Conservation (phyloP, 768 basidiomycete genomes). For the Mycena rosella region DNA sequence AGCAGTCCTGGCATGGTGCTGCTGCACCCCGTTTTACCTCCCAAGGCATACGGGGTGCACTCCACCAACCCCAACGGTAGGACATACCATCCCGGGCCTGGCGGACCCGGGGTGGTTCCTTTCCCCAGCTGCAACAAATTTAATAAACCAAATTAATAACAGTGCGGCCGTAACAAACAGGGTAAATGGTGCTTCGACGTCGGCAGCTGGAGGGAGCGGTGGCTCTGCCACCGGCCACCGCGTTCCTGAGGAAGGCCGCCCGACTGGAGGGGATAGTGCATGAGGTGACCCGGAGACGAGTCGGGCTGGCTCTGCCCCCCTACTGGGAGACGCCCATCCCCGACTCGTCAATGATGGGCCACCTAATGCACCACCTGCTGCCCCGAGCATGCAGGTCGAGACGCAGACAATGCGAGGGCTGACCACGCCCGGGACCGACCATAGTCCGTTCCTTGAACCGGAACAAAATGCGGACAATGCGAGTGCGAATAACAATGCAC, state of each 20-base stretch:
- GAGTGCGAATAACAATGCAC: too few relatives aligned
- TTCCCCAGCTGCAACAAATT: neutral
- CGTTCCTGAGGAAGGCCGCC: neutral
- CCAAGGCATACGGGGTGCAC: neutral
- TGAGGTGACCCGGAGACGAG: constrained; percentile 4
- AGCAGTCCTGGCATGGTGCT: constrained; percentile 30
- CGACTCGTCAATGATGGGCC: constrained; percentile 14
- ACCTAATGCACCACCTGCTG: neutral
- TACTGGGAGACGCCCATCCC: neutral
- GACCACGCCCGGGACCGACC: neutral
- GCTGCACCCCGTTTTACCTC: neutral
- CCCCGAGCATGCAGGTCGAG: neutral
- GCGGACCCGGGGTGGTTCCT: neutral
- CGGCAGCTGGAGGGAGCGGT: constrained; percentile 18
- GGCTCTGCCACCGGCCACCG: constrained; percentile 22
- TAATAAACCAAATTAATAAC: neutral
- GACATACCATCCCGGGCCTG: neutral
- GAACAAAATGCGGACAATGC: neutral
- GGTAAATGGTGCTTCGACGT: neutral
- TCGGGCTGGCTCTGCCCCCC: neutral
- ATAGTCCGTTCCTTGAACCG: neutral
- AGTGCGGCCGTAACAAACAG: neutral
- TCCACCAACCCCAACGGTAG: constrained; percentile 16
- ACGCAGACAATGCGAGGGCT: neutral
- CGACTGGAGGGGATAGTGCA: constrained; percentile 15